These are phyloP conservation scores for Penicillium cinerascens DNA, from an alignment of 495 filamentous ascomycete genomes.

Conservation along the genomic window DNA sequence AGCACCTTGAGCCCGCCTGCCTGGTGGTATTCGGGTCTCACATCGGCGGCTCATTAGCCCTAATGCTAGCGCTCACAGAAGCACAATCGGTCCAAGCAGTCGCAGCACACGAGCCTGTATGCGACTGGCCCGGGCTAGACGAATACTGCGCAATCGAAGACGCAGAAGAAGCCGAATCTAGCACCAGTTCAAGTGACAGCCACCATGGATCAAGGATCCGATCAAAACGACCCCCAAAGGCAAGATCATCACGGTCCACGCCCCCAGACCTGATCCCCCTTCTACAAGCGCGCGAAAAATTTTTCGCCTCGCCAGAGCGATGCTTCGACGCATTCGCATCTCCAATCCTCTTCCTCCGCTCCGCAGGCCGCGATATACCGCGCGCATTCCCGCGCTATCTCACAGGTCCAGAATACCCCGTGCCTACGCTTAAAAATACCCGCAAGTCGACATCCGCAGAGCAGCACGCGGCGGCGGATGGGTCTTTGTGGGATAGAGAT, in stretches of 20 bases:
- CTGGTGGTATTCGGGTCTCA: conserved; percentile 52
- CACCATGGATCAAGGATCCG: background rate
- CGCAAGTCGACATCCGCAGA: background rate
- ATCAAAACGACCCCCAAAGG: background rate
- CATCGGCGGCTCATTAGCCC: conserved; percentile 53
- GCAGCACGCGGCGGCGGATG: background rate
- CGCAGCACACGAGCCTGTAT: conserved; percentile 34
- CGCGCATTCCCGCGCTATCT: conserved; percentile 30
- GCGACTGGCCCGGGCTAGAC: conserved; percentile 40
- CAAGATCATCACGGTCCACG: conserved; percentile 9
- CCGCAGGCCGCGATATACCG: conserved; percentile 41
- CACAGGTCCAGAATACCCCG: conserved; percentile 35
- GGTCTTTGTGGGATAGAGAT: conserved; percentile 3
- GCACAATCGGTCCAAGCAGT: conserved; percentile 38
- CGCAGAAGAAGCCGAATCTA: background rate
- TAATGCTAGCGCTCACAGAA: conserved; percentile 59
- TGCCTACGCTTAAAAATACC: conserved; percentile 24
- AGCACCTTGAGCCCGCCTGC: conserved; percentile 25
- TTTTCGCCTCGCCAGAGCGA: conserved; percentile 46
- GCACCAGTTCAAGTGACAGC: background rate
- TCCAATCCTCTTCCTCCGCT: conserved; percentile 55
- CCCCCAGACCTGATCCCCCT: conserved; percentile 35
- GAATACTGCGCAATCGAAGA: conserved; percentile 28
- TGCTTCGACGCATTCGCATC: conserved; percentile 60
- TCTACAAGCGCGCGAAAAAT: conserved; percentile 33